Percentiles rank a stretch among this genome's conserved stretches.
Conservation (phyloP, 1,139 yeast genomes). For the Sugiyamaella castrensis region DNA sequence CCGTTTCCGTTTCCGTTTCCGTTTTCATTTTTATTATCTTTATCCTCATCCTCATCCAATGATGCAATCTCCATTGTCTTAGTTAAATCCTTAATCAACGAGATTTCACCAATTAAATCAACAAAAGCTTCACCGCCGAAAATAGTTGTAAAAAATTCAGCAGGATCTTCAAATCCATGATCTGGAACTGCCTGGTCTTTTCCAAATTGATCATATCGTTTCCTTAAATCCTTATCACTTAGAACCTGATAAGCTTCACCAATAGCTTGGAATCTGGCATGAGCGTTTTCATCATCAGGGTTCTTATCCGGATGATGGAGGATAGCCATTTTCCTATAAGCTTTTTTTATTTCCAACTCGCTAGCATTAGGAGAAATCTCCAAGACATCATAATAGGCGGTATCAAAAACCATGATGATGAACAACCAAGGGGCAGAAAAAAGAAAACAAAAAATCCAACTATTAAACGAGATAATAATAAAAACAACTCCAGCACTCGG, state of each 20-base stretch:
- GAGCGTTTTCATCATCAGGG: constrained; percentile 82
- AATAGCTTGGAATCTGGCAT: constrained; percentile 52
- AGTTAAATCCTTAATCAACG: constrained; percentile 75
- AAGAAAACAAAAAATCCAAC: too few species aligned
- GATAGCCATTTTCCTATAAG: constrained; percentile 87
- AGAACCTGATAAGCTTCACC: constrained; percentile 52
- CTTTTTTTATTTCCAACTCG: constrained; percentile 81
- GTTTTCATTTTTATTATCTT: constrained; percentile 15
- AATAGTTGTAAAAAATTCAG: constrained; percentile 78
- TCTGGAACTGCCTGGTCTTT: constrained; percentile 78
- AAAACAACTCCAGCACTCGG: too few species aligned
- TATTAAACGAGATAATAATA: too few species aligned
- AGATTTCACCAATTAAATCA: constrained; percentile 84
- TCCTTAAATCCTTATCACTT: constrained; percentile 68
- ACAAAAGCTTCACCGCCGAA: constrained; percentile 93
- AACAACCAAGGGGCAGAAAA: neutral
- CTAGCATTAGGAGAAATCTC: constrained; percentile 70
- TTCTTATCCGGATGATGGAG: constrained; percentile 93
- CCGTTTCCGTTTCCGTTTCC: constrained; percentile 13
- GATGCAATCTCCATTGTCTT: constrained; percentile 72
- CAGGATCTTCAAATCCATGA: constrained; percentile 86
- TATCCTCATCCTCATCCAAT: constrained; percentile 70
- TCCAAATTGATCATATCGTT: constrained; percentile 80
- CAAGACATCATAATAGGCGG: constrained; percentile 79
- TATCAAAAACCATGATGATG: constrained; percentile 79